Evolutionary conservation across 768 basidiomycete species (phyloP).

Genomic region (Tubosaeta brunneosetosa): DNA sequence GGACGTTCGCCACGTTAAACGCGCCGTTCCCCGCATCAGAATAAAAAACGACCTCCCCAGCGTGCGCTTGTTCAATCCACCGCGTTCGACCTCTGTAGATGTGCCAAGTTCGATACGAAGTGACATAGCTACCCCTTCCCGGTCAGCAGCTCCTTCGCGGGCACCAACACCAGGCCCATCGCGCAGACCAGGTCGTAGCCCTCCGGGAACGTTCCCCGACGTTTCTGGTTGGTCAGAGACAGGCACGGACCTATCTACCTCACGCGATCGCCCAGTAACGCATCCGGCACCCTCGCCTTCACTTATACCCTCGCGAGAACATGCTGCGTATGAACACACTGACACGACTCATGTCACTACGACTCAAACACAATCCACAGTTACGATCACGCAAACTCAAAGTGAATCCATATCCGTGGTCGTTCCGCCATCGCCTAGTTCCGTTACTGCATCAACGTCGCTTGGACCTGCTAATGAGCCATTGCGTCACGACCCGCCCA

Average conservation of each 20-base stretch:
- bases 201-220: slow-evolving; percentile 27
- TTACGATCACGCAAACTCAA: slow-evolving; percentile 12
- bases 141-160: slow-evolving; percentile 17
- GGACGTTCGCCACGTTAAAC: slow-evolving; percentile 29
- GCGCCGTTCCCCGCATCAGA: slow-evolving; percentile 28
- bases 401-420: slow-evolving; percentile 1
- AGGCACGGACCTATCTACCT: slow-evolving; percentile 20
- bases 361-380: slow-evolving; percentile 2
- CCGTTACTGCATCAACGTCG: not conserved
- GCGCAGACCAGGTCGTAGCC: slow-evolving; percentile 24
- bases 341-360: slow-evolving; percentile 11
- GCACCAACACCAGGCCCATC: slow-evolving; percentile 11
- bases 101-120: slow-evolving; percentile 26
- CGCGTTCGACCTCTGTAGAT: slow-evolving; percentile 14
- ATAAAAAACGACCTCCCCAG: slow-evolving; percentile 31
- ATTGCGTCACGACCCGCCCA: slow-evolving; percentile 17
- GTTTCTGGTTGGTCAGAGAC: slow-evolving; percentile 31
- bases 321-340: slow-evolving; percentile 4
- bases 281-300: slow-evolving; percentile 22
- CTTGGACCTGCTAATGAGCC: slow-evolving; percentile 8
- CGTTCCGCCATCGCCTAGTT: not conserved
- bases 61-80: slow-evolving; percentile 22
- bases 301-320: slow-evolving; percentile 24
- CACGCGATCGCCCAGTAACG: slow-evolving; percentile 12
- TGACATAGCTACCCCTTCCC: slow-evolving; percentile 27